Conservation (phyloP, 495 filamentous ascomycete genomes). For the Penicillium argentinense region DNA sequence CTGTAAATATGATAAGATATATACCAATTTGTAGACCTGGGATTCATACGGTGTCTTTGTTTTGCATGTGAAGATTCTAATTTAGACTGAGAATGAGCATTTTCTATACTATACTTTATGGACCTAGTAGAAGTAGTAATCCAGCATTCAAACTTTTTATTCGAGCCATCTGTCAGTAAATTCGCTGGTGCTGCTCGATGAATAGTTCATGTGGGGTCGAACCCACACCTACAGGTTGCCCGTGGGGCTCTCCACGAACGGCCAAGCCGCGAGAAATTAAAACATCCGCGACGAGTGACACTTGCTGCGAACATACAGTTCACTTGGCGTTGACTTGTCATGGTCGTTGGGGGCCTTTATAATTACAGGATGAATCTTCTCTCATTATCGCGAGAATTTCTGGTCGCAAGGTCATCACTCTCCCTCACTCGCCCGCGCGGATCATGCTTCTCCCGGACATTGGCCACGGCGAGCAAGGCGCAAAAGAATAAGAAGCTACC, state of each 20-base stretch:
- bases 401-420: not conserved
- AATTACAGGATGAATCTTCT: constrained; percentile 1
- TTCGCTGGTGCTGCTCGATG: not conserved
- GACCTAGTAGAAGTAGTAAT: not conserved
- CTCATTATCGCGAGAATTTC: not conserved
- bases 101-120: not conserved
- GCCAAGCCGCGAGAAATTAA: not conserved
- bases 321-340: not conserved
- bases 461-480: constrained; percentile 2
- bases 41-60: not conserved
- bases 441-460: constrained; percentile 7
- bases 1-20: constrained; percentile 2
- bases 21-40: constrained; percentile 1
- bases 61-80: not conserved
- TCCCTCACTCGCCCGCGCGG: not conserved
- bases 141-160: no score
- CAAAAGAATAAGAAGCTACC: constrained; percentile 14
- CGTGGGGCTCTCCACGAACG: constrained; percentile 11
- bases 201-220: constrained; percentile 10
- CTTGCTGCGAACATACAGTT: no score
- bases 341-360: no score
- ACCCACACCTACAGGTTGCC: constrained; percentile 8
- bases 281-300: not conserved
- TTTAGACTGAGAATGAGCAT: not conserved
- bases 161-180: no score